Evolutionary conservation across 257 asterid genomes (phyloP).

Genomic region (Przewalskia tangutica): DNA sequence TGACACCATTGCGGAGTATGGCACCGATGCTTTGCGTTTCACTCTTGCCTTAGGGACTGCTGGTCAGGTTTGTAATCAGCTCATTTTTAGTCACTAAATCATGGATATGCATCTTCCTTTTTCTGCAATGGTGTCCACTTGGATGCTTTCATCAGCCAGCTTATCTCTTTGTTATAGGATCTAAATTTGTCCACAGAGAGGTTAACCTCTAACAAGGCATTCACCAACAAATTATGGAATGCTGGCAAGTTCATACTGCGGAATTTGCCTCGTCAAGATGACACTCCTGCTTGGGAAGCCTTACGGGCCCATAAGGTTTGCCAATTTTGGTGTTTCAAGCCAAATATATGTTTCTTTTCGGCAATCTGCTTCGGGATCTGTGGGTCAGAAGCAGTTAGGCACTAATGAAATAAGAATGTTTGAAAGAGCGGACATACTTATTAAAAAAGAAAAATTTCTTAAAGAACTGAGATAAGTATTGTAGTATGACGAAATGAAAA

Average conservation of each 20-base stretch:
- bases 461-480: neutral
- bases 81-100: neutral
- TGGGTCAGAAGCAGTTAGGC: neutral
- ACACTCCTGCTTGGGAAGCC: slow-evolving; percentile 60
- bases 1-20: slow-evolving; percentile 78
- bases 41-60: slow-evolving; percentile 93
- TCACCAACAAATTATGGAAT: slow-evolving; percentile 97
- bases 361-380: neutral
- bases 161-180: slow-evolving; percentile 46
- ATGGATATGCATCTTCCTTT: neutral
- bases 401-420: neutral
- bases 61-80: slow-evolving; percentile 69
- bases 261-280: slow-evolving; percentile 72
- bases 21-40: slow-evolving; percentile 93
- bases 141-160: slow-evolving; percentile 5
- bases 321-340: slow-evolving; percentile 2
- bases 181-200: slow-evolving; percentile 82
- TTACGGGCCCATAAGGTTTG: slow-evolving; percentile 53
- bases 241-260: slow-evolving; percentile 95
- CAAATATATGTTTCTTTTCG: neutral
- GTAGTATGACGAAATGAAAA: neutral
- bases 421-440: neutral
- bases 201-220: slow-evolving; percentile 80
- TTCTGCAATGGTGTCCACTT: slow-evolving; percentile 1
- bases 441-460: neutral